Evolutionary conservation across 2,329 filamentous ascomycete genomes (phyloP).

Genomic region (Emericellopsis atlantica): DNA sequence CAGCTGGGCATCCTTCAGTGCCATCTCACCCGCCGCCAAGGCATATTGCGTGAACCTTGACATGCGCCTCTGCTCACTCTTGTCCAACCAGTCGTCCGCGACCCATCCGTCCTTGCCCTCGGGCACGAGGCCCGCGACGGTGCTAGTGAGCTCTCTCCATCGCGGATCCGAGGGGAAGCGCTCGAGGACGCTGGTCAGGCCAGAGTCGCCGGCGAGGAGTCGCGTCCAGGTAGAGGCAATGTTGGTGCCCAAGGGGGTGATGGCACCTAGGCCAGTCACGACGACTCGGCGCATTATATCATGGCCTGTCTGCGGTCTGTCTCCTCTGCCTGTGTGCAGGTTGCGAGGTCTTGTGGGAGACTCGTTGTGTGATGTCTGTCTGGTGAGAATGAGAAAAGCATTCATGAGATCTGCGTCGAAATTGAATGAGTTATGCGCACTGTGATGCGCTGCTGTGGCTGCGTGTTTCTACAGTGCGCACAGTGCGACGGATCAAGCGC

Average conservation of each 20-base stretch:
- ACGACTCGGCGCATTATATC: slow-evolving; percentile 57
- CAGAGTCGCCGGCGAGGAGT: slow-evolving; percentile 67
- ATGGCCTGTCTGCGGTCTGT: slow-evolving; percentile 14
- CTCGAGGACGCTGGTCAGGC: slow-evolving; percentile 60
- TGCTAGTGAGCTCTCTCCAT: slow-evolving; percentile 69
- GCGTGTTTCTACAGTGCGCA: too few relatives aligned
- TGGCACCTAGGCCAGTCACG: slow-evolving; percentile 70
- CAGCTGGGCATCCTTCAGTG: slow-evolving; percentile 74
- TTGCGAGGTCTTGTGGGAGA: too few relatives aligned
- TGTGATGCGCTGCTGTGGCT: too few relatives aligned
- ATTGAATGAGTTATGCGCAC: too few relatives aligned
- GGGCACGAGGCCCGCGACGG: slow-evolving; percentile 75
- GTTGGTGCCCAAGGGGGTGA: slow-evolving; percentile 75
- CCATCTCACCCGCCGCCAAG: slow-evolving; percentile 75
- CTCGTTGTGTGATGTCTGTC: too few relatives aligned
- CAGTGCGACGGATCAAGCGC: too few relatives aligned
- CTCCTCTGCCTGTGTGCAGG: too few relatives aligned
- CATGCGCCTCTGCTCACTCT: slow-evolving; percentile 59
- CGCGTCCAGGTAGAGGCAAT: slow-evolving; percentile 67
- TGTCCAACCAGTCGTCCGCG: slow-evolving; percentile 38
- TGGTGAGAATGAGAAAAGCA: too few relatives aligned
- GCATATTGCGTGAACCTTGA: slow-evolving; percentile 90
- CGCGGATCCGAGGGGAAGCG: slow-evolving; percentile 34
- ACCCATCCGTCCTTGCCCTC: slow-evolving; percentile 32
- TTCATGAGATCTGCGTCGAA: too few relatives aligned